Evolutionary conservation across 495 filamentous ascomycete species (phyloP).

Genomic region (Neurospora sp.): DNA sequence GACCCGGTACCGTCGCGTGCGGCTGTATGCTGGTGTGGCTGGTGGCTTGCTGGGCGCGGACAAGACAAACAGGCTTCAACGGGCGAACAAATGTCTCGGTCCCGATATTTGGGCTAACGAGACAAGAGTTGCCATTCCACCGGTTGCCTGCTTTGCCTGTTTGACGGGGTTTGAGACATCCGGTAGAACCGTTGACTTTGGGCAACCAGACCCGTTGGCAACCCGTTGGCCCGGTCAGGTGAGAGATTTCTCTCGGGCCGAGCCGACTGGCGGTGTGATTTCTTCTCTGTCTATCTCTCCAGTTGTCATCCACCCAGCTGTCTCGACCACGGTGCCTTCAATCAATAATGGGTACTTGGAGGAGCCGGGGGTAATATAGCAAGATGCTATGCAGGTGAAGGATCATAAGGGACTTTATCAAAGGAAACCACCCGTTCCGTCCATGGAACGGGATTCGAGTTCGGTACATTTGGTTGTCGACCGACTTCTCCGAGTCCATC

Average conservation of each 20-base stretch:
- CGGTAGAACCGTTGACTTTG: neutral
- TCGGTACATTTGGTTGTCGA: neutral
- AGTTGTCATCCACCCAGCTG: neutral
- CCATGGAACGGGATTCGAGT: neutral
- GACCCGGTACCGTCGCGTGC: neutral
- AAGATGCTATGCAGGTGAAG: neutral
- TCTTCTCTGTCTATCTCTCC: neutral
- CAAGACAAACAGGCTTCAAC: neutral
- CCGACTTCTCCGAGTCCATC: neutral
- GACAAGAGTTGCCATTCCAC: neutral
- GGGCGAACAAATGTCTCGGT: neutral
- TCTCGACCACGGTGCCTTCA: neutral
- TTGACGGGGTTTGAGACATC: neutral
- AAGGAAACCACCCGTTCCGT: neutral
- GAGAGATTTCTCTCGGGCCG: neutral
- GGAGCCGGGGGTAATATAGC: neutral
- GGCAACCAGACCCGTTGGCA: neutral
- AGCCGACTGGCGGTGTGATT: neutral
- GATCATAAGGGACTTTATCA: neutral
- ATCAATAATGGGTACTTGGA: neutral
- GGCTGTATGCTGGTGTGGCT: neutral
- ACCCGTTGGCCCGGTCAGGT: neutral
- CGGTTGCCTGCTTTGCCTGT: neutral
- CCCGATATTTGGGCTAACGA: neutral
- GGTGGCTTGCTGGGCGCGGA: neutral